A percentile compares a stretch with the other conserved stretches of the same genome.
Conservation (phyloP, 2,329 filamentous ascomycete species). For the Capronia coronata region DNA sequence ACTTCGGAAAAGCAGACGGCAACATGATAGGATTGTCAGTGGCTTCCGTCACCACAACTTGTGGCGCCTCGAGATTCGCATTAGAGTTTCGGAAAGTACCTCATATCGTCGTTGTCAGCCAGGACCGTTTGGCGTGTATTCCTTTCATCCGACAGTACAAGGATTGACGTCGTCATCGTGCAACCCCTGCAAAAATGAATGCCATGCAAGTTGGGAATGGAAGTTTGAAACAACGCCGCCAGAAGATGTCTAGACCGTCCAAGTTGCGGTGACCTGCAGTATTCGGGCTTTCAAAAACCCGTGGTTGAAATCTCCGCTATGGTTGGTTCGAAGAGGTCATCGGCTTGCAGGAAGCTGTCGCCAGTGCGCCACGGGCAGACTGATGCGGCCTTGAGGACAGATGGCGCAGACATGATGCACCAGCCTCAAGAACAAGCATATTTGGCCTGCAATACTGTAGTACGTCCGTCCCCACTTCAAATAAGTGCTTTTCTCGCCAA, state of each 20-base stretch:
- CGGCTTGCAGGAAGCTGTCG: no score
- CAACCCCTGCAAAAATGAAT: background rate
- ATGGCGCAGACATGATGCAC: no score
- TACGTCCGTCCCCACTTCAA: slow-evolving; percentile 28
- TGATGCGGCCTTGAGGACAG: no score
- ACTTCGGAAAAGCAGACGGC: background rate
- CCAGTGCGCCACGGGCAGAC: no score
- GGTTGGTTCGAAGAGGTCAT: no score
- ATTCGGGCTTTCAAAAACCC: no score
- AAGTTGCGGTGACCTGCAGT: no score
- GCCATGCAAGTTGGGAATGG: background rate
- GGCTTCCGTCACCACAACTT: background rate
- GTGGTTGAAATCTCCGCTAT: no score
- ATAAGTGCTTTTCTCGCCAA: slow-evolving; percentile 45
- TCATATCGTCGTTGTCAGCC: background rate
- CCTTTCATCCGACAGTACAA: background rate
- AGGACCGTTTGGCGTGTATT: background rate
- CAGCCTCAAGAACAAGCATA: no score
- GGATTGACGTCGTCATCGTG: background rate
- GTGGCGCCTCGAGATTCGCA: background rate
- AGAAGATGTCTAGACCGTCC: no score
- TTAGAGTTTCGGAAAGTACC: background rate
- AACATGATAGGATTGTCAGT: background rate
- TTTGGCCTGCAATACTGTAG: no score
- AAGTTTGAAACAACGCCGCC: background rate